Conservation (phyloP, 116 monocot genomes). For the Zostera marina region DNA sequence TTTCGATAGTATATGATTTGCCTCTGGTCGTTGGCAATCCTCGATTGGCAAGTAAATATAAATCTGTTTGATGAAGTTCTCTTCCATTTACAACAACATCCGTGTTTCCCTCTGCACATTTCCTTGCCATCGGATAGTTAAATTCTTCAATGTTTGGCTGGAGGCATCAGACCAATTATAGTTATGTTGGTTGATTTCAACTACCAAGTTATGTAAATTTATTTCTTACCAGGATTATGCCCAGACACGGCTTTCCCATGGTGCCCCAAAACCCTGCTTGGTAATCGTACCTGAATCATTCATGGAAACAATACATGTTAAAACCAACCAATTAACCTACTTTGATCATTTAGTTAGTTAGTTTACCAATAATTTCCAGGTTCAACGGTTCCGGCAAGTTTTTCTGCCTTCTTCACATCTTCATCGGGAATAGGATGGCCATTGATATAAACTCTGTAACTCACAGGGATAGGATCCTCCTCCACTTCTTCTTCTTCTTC, state of each 20-base stretch:
- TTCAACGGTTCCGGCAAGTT: slow-evolving; percentile 59
- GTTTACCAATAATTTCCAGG: slow-evolving; percentile 75
- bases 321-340: not conserved
- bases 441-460: slow-evolving; percentile 54
- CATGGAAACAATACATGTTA: not conserved
- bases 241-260: slow-evolving; percentile 71
- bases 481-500: slow-evolving; percentile 26
- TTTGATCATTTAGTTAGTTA: not conserved
- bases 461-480: slow-evolving; percentile 52
- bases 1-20: slow-evolving; percentile 52
- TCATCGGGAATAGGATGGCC: slow-evolving; percentile 48
- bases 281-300: slow-evolving; percentile 76
- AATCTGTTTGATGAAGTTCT: slow-evolving; percentile 65
- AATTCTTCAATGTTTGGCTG: slow-evolving; percentile 80
- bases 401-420: slow-evolving; percentile 68
- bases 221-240: slow-evolving; percentile 94
- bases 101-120: slow-evolving; percentile 62
- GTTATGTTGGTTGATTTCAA: too few species aligned
- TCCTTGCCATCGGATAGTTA: slow-evolving; percentile 59
- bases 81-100: slow-evolving; percentile 70
- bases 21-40: slow-evolving; percentile 37
- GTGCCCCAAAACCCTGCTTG: slow-evolving; percentile 95
- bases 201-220: too few species aligned
- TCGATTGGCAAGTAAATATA: slow-evolving; percentile 46
- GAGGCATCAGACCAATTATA: too few species aligned